Evolutionary conservation across 2,329 filamentous ascomycete genomes (phyloP).

Genomic region (Apiospora hydei): DNA sequence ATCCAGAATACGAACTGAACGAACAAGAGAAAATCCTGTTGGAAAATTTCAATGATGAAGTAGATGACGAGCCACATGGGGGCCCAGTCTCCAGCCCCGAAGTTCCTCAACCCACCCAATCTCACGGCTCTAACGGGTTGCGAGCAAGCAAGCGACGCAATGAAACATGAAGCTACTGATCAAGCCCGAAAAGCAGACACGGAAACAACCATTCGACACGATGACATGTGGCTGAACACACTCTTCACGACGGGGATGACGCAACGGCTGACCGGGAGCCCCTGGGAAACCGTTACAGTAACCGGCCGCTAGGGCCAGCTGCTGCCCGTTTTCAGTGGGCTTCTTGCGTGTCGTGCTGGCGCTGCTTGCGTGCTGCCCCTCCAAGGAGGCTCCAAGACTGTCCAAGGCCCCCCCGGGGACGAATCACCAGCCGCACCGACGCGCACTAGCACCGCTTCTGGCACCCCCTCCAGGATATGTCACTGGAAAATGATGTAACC

Average conservation of each 20-base stretch:
- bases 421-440: not conserved
- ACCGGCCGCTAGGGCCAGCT: not conserved
- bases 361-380: not conserved
- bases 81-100: not conserved
- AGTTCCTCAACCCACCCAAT: not conserved
- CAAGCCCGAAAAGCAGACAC: not conserved
- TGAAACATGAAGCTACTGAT: constrained; percentile 7
- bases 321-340: constrained; percentile 15
- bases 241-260: not conserved
- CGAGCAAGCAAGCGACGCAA: not conserved
- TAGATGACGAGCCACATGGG: constrained; percentile 10
- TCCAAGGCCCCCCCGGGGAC: not conserved
- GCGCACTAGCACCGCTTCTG: not conserved
- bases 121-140: not conserved
- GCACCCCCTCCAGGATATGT: constrained; percentile 1
- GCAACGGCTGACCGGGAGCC: not conserved
- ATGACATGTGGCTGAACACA: constrained; percentile 16
- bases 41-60: constrained; percentile 2
- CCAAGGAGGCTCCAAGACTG: too few species aligned
- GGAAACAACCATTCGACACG: not conserved
- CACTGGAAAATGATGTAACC: constrained; percentile 20
- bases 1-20: constrained; percentile 2
- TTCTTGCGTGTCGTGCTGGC: constrained; percentile 14
- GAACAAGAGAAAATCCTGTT: not conserved
- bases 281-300: constrained; percentile 13